Evolutionary conservation across 176 grass and related monocot species (phyloP).

Genomic region (Musa acuminata): DNA sequence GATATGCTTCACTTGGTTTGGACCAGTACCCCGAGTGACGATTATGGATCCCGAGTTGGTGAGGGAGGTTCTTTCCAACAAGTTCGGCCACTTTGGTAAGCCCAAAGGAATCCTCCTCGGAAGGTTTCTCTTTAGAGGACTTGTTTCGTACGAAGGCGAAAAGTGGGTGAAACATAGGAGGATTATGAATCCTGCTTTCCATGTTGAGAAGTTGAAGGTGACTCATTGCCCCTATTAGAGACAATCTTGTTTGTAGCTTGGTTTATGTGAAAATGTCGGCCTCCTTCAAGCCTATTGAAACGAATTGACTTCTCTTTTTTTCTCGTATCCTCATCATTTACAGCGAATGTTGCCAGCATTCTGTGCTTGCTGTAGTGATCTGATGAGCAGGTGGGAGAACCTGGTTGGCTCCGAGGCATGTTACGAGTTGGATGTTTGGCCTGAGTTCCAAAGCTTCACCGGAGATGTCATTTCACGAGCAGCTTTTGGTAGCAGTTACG

Average conservation of each 20-base stretch:
- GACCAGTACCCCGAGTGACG: conserved; percentile 34
- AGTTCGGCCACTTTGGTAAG: conserved; percentile 57
- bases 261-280: not conserved
- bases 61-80: conserved; percentile 31
- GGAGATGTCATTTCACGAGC: conserved; percentile 64
- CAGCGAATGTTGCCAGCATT: conserved; percentile 58
- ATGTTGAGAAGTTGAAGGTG: conserved; percentile 56
- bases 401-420: conserved; percentile 24
- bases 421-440: conserved; percentile 42
- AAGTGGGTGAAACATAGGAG: conserved; percentile 57
- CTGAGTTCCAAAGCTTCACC: conserved; percentile 46
- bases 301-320: not conserved
- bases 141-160: conserved; percentile 31
- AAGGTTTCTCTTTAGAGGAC: conserved; percentile 27
- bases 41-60: conserved; percentile 33
- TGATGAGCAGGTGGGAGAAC: conserved; percentile 38
- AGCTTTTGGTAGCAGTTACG: conserved; percentile 57
- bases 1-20: conserved; percentile 49
- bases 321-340: not conserved
- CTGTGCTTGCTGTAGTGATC: conserved; percentile 43
- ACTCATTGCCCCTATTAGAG: not conserved
- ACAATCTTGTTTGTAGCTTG: not conserved
- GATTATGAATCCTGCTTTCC: conserved; percentile 65
- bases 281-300: not conserved
- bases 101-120: conserved; percentile 10